Base-by-base conservation (phyloP, 371 early-diverging fungal species). In the Batrachochytrium dendrobatidis region DNA sequence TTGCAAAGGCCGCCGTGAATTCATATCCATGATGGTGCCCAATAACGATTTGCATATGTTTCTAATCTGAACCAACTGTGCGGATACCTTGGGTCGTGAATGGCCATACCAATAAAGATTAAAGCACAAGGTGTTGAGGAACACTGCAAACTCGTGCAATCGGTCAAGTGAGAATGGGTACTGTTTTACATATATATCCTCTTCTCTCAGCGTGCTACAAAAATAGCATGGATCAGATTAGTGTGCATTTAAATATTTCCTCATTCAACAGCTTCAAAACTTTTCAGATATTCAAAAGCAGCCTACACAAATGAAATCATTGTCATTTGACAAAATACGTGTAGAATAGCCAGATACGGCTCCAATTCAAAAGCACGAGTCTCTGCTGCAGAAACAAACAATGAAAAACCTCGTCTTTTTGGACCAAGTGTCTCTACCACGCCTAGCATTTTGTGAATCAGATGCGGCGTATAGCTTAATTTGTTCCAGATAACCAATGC, bases 371-470 rank as follows among this genome's bases (percentile, higher is more conserved):
- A 69, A 5, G 72, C 65, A 25, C 60, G 64, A 20, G 31, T 4
- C 2, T 48, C 6, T 26, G 60, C 59, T n/a, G 74, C 57, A 3
- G 83, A 77, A 26, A 83, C 52, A 46, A 83, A 84, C 20, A 84
- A 78, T 1, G 60, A 31, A 77, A 82, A 75, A 10, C 72, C 69
- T 8, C 77, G 52, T 43, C 49, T 79, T 49, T 72, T 73, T 10
- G 84, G 85, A 0, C 86, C 84, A 58, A 83, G 74, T 1, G 68
- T 64, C 26, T 74, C 73, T 78, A 87, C 78, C 26, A 83, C 60
- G 26, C 71, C 62, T 86, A 86, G 86, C 10, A 87, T 71, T 15
- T 74, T 70, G n/a, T 82, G 70, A 59, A 86, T 63, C 8, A 87
- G 62, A 1, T 69, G 51, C 4, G 80, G 69, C 7, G 81, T 75